Percentiles rank a stretch among this genome's conserved stretches.
Conservation (phyloP, 371 early-diverging fungal species). For the Mortierella sp. region DNA sequence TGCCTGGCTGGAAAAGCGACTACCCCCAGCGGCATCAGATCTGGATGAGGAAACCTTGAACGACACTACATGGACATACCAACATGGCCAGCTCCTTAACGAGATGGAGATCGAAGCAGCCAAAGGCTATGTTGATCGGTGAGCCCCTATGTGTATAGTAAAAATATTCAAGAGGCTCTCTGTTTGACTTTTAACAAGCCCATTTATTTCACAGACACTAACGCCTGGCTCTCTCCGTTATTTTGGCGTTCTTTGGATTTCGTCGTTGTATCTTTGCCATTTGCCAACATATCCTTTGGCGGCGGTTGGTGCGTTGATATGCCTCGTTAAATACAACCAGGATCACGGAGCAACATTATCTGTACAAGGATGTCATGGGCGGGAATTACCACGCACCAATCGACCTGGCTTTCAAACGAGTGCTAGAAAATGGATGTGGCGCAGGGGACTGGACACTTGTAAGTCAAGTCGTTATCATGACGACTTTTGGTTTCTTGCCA, state of each 20-base stretch:
- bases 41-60: slow-evolving; percentile 8
- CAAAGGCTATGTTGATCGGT: slow-evolving; percentile 37
- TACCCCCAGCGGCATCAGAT: slow-evolving; percentile 10
- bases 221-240: too few species aligned
- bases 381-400: slow-evolving; percentile 34
- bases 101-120: slow-evolving; percentile 45
- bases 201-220: neutral
- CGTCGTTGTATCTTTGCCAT: too few species aligned
- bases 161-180: neutral
- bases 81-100: slow-evolving; percentile 21
- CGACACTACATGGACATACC: slow-evolving; percentile 10
- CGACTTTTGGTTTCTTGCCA: too few species aligned
- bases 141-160: slow-evolving; percentile 1
- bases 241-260: too few species aligned
- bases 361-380: slow-evolving; percentile 50
- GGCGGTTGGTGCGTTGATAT: too few species aligned
- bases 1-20: slow-evolving; percentile 39
- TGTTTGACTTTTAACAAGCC: neutral
- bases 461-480: slow-evolving; percentile 6
- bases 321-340: neutral
- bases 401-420: slow-evolving; percentile 38
- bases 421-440: slow-evolving; percentile 55
- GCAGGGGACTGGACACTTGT: slow-evolving; percentile 54
- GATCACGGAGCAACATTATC: slow-evolving; percentile 37
- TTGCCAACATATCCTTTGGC: too few species aligned